Evolutionary conservation across 2,329 filamentous ascomycete species (phyloP).

Genomic region (Scopulariopsis brevicaulis): DNA sequence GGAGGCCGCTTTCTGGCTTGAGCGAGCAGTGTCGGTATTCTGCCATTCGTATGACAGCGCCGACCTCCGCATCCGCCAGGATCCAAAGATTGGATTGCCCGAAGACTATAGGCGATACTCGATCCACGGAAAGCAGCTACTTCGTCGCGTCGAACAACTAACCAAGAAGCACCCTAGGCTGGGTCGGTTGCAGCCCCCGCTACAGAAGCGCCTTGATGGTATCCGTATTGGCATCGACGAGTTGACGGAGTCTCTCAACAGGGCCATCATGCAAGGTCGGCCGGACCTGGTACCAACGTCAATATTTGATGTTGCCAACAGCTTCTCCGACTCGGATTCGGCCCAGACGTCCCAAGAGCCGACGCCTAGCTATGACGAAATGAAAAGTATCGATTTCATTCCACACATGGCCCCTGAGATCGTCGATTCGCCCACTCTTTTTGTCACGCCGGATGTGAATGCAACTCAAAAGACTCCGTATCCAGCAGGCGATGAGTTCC

Average conservation of each 20-base stretch:
- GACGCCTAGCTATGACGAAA: neutral
- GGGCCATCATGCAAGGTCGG: neutral
- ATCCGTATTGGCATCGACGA: neutral
- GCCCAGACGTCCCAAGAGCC: neutral
- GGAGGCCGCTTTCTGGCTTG: conserved; percentile 34
- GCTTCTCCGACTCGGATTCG: conserved; percentile 1
- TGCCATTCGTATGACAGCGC: conserved; percentile 36
- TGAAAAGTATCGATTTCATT: neutral
- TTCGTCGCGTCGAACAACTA: conserved; percentile 27
- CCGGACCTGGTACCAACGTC: neutral
- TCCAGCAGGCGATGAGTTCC: neutral
- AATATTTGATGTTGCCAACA: neutral
- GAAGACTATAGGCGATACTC: conserved; percentile 41
- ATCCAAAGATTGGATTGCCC: conserved; percentile 28
- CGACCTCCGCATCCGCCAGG: conserved; percentile 26
- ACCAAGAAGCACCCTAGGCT: conserved; percentile 20
- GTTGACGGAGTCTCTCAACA: neutral
- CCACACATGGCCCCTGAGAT: neutral
- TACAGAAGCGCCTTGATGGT: conserved; percentile 21
- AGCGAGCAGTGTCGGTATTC: conserved; percentile 33
- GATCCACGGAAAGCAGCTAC: conserved; percentile 36
- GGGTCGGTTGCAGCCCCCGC: conserved; percentile 14
- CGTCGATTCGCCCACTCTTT: neutral
- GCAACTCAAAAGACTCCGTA: neutral
- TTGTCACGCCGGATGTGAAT: neutral